Percentiles rank a stretch among this genome's conserved stretches.
These are phyloP conservation scores for Candida anutae DNA, from an alignment of 1,139 yeast genomes.

Conservation along the genomic window DNA sequence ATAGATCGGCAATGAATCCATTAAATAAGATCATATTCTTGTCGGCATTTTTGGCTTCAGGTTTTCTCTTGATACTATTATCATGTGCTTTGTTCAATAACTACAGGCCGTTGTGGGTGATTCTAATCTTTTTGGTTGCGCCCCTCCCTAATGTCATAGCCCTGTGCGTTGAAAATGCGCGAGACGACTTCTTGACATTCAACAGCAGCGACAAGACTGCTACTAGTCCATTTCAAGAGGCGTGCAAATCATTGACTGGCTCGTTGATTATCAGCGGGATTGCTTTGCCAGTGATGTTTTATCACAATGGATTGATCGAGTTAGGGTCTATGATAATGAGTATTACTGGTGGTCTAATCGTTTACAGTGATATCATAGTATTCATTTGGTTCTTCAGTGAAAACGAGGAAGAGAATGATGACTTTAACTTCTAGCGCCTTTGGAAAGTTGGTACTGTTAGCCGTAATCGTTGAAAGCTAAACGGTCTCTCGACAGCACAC, in stretches of 20 bases:
- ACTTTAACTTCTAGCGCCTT: constrained; percentile 39
- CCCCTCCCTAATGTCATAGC: constrained; percentile 59
- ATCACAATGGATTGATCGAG: constrained; percentile 50
- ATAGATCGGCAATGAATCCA: constrained; percentile 32
- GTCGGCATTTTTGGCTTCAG: constrained; percentile 64
- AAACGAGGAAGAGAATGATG: constrained; percentile 46
- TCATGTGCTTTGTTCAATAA: constrained; percentile 69
- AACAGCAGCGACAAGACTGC: constrained; percentile 36
- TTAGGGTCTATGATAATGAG: constrained; percentile 59
- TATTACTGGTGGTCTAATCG: constrained; percentile 60
- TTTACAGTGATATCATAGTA: constrained; percentile 62
- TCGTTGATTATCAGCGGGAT: constrained; percentile 61
- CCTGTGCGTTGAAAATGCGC: constrained; percentile 32
- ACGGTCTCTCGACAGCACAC: too few species aligned
- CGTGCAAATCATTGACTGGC: constrained; percentile 59
- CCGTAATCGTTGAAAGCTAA: too few species aligned
- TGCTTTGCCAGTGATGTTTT: constrained; percentile 56
- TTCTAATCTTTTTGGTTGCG: constrained; percentile 56
- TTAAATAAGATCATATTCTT: constrained; percentile 64
- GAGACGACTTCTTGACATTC: constrained; percentile 60
- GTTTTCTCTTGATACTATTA: constrained; percentile 62
- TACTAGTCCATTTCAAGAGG: constrained; percentile 47
- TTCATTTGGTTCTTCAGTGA: constrained; percentile 66
- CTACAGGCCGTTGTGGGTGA: constrained; percentile 66
- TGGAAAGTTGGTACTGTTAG: too few species aligned